Base-by-base conservation (phyloP, 441 rosid genomes). In the Bruguiera hainesii region DNA sequence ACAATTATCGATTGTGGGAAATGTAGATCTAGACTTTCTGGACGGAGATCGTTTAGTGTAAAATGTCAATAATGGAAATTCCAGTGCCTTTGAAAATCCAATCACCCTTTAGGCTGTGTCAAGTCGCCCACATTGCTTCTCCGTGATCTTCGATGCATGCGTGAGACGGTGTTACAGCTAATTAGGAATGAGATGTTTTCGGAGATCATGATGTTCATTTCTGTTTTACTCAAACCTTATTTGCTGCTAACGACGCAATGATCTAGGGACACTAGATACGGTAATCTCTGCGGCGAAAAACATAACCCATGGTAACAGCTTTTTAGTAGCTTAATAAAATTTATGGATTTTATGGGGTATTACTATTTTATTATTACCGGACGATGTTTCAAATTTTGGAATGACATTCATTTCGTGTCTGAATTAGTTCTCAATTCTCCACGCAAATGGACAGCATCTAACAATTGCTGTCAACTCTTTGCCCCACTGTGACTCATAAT, bases 341-440 rank as follows among this genome's bases (percentile, higher is more conserved):
- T 0, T 0, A 30, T 30, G 64, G 71, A 68, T 76, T 72, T 65
- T 23, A 60, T 68, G 70, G 64, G 75, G 0, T 61, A 64, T 16
- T 10, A 6, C 3, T 18, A 21, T n/a, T n/a, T 1, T 4, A 31
- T 6, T 48, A 58, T 49, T 37, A 37, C 15, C 0, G 15, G 46
- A 37, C 46, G 3, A 2, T 11, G 15, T 37, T 37, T 3, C 48
- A 42, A 42, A 13, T 3, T 3, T 13, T 42, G 18, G 13, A 13
- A 8, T 13, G 48, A 13, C 48, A 13, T 13, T 42, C 15, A 42
- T 42, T 42, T 3, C 18, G 0, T 5, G 1, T 13, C 16, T 13
- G 1, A 42, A 42, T 42, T 13, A 42, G 16, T 42, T 42, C 3
- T 13, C 35, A 8, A 19, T 13, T 11, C 1, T 61, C n/a, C 33